Percentiles rank a stretch among this genome's conserved stretches.
phyloP scores from a whole-genome alignment of 2,329 filamentous ascomycete species.

The Cercospora nicotianae region DNA sequence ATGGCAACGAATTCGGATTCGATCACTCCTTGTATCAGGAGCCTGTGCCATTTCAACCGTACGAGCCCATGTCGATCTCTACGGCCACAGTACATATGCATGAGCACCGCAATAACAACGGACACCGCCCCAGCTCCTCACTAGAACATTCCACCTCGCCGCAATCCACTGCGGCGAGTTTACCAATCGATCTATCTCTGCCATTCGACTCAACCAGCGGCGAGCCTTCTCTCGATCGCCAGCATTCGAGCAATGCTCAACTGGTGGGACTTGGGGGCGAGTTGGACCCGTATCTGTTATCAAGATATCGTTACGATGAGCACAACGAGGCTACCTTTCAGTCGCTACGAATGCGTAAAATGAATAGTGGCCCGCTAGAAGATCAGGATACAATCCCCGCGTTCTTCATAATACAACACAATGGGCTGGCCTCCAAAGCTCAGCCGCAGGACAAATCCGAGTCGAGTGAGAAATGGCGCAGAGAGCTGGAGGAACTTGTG shows the following conservation, averaged over 20 bases:
- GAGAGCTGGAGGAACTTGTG: conserved; percentile 38
- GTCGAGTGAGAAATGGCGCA: conserved; percentile 32
- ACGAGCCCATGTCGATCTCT: conserved; percentile 31
- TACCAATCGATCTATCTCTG: conserved; percentile 29
- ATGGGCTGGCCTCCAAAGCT: conserved; percentile 38
- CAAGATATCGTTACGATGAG: conserved; percentile 38
- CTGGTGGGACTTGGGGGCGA: conserved; percentile 39
- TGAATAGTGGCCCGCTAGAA: conserved; percentile 30
- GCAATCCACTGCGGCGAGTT: conserved; percentile 20
- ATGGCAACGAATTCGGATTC: conserved; percentile 31
- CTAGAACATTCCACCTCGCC: conserved; percentile 32
- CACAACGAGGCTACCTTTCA: conserved; percentile 39
- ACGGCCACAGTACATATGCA: conserved; percentile 25
- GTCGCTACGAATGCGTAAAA: conserved; percentile 37
- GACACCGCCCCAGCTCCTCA: conserved; percentile 26
- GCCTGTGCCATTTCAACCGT: conserved; percentile 31
- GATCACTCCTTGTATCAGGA: conserved; percentile 36
- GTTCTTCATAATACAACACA: conserved; percentile 41
- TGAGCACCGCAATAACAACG: conserved; percentile 10
- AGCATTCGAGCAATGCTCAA: conserved; percentile 37
- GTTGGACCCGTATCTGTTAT: conserved; percentile 37
- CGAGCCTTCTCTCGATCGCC: conserved; percentile 37
- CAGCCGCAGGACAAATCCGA: conserved; percentile 36
- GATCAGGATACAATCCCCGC: conserved; percentile 32
- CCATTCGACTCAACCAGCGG: conserved; percentile 33